Conservation (phyloP, 2,329 filamentous ascomycete genomes). For the Fusarium marasasianum region DNA sequence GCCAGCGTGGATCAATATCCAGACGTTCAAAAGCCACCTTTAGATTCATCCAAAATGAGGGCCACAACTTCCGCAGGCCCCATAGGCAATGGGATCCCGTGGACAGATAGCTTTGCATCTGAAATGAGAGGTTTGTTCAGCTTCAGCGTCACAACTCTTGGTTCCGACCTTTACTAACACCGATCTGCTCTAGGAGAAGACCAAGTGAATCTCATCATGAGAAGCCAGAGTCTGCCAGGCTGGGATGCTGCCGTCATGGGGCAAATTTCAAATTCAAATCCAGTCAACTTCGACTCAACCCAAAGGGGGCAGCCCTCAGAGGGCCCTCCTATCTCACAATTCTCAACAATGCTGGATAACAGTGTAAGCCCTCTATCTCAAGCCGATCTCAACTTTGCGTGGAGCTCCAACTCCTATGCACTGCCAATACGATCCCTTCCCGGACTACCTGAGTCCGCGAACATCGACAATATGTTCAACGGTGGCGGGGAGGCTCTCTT, state of each 20-base stretch:
- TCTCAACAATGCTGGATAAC: not conserved
- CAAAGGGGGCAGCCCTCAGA: not conserved
- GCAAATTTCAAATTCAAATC: not conserved
- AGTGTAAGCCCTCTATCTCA: not conserved
- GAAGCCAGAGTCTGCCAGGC: not conserved
- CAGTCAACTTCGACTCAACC: not conserved
- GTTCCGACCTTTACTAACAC: not conserved
- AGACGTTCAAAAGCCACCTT: not conserved
- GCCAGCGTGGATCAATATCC: not conserved
- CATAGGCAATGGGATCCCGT: not conserved
- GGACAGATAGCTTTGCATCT: not conserved
- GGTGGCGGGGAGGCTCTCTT: not conserved
- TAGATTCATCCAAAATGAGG: not conserved
- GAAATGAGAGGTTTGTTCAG: not conserved
- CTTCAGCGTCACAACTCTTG: rapidly evolving
- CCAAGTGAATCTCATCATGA: not conserved
- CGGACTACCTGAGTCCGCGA: not conserved
- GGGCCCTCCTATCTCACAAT: not conserved
- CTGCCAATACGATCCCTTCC: not conserved
- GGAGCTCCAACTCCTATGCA: not conserved
- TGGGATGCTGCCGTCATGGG: not conserved
- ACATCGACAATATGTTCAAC: not conserved
- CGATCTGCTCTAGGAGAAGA: no score
- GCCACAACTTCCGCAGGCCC: not conserved
- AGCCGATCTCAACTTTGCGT: not conserved